These are phyloP conservation scores for Dysphania ambrosioides DNA, from an alignment of 148 eudicot genomes.

Conservation along the genomic window DNA sequence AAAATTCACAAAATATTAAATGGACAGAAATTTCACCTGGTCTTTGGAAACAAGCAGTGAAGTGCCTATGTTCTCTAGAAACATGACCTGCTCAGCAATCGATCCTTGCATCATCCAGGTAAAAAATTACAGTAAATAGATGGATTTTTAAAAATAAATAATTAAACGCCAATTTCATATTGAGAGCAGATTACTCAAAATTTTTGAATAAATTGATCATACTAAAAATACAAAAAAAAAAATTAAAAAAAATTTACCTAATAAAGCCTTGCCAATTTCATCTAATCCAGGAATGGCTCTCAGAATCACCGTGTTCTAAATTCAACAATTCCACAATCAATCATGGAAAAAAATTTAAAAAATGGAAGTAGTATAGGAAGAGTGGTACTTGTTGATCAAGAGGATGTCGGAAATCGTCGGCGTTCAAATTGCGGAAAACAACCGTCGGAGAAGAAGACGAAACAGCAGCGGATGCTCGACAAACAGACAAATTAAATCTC, in stretches of 20 bases:
- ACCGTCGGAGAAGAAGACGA: conserved; percentile 31
- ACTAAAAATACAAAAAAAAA: not conserved
- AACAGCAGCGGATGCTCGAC: conserved; percentile 33
- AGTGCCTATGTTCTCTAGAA: conserved; percentile 89
- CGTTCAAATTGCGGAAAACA: conserved; percentile 64
- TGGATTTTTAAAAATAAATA: no score
- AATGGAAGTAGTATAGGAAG: not conserved
- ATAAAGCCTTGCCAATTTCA: conserved; percentile 65
- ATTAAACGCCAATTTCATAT: not conserved
- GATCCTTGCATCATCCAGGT: conserved; percentile 45
- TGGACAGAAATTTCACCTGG: conserved; percentile 47
- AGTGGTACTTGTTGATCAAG: conserved; percentile 70
- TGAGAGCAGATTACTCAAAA: not conserved
- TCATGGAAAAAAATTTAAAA: not conserved
- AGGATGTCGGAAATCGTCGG: conserved; percentile 92
- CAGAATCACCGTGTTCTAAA: conserved; percentile 76
- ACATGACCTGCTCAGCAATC: conserved; percentile 87
- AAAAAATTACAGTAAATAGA: no score
- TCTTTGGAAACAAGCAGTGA: conserved; percentile 85
- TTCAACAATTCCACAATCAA: not conserved
- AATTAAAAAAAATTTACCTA: conserved; percentile 42
- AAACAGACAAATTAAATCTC: conserved; percentile 27
- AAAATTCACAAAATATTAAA: no score
- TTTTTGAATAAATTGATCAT: not conserved
- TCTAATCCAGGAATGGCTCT: conserved; percentile 89